Evolutionary conservation across 2,329 filamentous ascomycete species (phyloP).

Genomic region (Aspergillus tubingensis): DNA sequence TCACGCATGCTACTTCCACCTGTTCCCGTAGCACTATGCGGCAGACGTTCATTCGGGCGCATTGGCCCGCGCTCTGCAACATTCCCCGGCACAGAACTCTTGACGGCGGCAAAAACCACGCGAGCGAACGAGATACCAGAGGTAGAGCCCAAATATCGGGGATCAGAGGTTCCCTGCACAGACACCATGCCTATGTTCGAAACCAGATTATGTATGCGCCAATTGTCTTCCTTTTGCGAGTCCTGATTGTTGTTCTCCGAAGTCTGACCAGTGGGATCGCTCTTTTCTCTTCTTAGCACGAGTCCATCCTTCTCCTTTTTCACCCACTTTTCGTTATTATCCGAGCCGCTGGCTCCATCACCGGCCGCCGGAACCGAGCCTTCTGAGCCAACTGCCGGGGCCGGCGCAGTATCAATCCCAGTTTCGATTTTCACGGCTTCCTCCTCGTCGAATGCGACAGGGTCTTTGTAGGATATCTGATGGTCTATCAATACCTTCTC

Average conservation of each 20-base stretch:
- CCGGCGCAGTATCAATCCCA: constrained; percentile 27
- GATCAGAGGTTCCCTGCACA: constrained; percentile 75
- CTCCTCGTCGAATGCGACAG: constrained; percentile 65
- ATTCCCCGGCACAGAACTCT: constrained; percentile 64
- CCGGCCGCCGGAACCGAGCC: constrained; percentile 18
- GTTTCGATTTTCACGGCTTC: constrained; percentile 34
- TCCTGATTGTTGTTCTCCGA: constrained; percentile 35
- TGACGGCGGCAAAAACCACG: constrained; percentile 91
- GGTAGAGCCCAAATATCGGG: constrained; percentile 78
- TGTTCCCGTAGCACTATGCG: constrained; percentile 52
- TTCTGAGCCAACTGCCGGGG: constrained; percentile 21
- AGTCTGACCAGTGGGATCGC: constrained; percentile 21
- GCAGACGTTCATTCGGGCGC: constrained; percentile 58
- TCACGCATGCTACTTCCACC: constrained; percentile 83
- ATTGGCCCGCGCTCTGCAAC: constrained; percentile 66
- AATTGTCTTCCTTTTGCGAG: constrained; percentile 58
- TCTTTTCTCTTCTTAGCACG: constrained; percentile 21
- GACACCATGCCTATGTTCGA: constrained; percentile 74
- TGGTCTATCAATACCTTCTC: constrained; percentile 72
- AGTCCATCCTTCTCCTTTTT: constrained; percentile 28
- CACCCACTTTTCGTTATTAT: constrained; percentile 17
- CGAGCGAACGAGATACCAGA: constrained; percentile 92
- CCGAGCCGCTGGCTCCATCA: constrained; percentile 14
- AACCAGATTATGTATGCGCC: constrained; percentile 66
- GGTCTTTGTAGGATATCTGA: constrained; percentile 70